Evolutionary conservation across 2,329 filamentous ascomycete species (phyloP).

Genomic region (Gremmenia infestans): DNA sequence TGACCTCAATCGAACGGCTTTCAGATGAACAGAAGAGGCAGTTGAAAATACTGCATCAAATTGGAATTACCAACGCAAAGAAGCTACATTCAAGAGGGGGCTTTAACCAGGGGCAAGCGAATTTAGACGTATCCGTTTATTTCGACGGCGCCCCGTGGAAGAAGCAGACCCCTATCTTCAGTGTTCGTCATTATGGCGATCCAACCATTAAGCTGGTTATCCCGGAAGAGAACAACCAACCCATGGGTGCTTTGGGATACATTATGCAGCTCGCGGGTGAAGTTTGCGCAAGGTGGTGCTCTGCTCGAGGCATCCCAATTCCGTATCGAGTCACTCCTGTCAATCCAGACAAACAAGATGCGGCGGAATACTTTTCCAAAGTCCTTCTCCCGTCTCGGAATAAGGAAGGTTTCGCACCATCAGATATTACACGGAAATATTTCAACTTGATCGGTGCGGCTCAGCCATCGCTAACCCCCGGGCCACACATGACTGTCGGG

Average conservation of each 20-base stretch:
- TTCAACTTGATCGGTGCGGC: constrained; percentile 43
- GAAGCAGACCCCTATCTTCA: background rate
- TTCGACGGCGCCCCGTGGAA: constrained; percentile 12
- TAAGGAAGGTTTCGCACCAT: constrained; percentile 8
- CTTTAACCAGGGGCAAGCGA: background rate
- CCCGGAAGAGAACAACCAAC: background rate
- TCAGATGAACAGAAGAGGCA: constrained; percentile 40
- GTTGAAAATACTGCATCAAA: constrained; percentile 42
- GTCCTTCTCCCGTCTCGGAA: constrained; percentile 22
- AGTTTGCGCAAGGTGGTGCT: constrained; percentile 57
- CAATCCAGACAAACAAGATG: constrained; percentile 21
- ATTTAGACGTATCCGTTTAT: constrained; percentile 9
- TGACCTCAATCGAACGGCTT: constrained; percentile 40
- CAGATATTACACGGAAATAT: constrained; percentile 19
- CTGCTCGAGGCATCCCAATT: constrained; percentile 51
- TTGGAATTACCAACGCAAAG: constrained; percentile 38
- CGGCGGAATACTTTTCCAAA: constrained; percentile 21
- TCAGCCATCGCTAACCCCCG: constrained; percentile 47
- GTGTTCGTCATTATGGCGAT: constrained; percentile 15
- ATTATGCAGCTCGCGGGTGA: constrained; percentile 60
- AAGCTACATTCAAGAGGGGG: constrained; percentile 13
- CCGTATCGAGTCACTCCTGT: constrained; percentile 44
- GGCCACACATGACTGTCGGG: constrained; percentile 53
- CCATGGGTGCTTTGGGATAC: constrained; percentile 26
- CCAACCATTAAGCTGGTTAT: constrained; percentile 24